Evolutionary conservation across 768 basidiomycete species (phyloP), one percentile per base, ranked within the genome.

Genomic region (Pulveroboletus frians): DNA sequence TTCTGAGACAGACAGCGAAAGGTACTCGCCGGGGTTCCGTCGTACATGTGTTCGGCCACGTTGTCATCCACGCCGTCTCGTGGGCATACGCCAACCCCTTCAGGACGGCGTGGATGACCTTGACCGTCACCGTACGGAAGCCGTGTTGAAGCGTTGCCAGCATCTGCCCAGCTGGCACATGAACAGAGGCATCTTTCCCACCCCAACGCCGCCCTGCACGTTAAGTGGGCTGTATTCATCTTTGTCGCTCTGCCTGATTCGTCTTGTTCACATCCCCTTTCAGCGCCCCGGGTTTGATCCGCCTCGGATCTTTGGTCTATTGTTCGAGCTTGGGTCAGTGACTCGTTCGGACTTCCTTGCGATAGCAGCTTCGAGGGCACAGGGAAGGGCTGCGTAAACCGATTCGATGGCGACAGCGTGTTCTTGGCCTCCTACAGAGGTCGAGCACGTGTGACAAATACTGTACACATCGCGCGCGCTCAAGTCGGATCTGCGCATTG

Each of bases 81-180:
- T 3, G 1, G 35, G 71, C 83, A 49, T 59, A 88, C 88, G 6
- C 80, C 73, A 62, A 91, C 90, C 37, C 90, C 88, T 49, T 90
- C 87, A 40, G 90, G 66, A 3, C 84, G 85, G 18, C 84, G 59
- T 71, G 78, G 49, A 76, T 76, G 38, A 93, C 85, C 68, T 93
- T 95, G 47, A 73, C 72, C n/a, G 83, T 69, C 73, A 98, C 86
- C 0, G 92, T 93, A 0, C 88, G 88, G 48, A 98, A n/a, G n/a
- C n/a, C 73, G 60, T 98, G 96, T 98, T 6, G 93, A 92, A 18
- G 76, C 73, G 57, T 86, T 84, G 46, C 97, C 80, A 39, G 83
- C 70, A 72, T 85, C 81, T 10, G 71, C 49, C 23, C 23, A 1
- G 23, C 23, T 26, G 23, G 23, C 23, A 26, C 23, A 6, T 6